Evolutionary conservation across 1,139 yeast genomes (phyloP).

Genomic region (Diutina neorugosa): DNA sequence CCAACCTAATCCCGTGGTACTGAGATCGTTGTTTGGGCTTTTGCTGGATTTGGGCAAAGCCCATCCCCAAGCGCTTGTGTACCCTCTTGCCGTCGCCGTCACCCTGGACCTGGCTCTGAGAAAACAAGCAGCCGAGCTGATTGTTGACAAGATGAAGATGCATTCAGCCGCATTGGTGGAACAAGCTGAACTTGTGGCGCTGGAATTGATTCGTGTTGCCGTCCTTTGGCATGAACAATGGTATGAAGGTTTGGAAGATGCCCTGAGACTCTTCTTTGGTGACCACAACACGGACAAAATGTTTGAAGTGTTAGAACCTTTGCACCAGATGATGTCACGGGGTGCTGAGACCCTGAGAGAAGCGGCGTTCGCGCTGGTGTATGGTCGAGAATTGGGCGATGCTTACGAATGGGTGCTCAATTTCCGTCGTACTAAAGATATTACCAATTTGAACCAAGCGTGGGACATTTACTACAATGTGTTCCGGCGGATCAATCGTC

Average conservation of each 20-base stretch:
- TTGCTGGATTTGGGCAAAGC: conserved; percentile 84
- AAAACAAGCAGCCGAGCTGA: conserved; percentile 83
- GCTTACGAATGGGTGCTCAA: conserved; percentile 91
- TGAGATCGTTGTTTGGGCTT: conserved; percentile 66
- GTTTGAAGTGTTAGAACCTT: conserved; percentile 84
- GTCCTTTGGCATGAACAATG: conserved; percentile 97
- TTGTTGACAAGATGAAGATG: conserved; percentile 82
- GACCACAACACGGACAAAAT: conserved; percentile 91
- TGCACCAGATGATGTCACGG: conserved; percentile 68
- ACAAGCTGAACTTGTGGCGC: conserved; percentile 90
- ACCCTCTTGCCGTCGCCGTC: conserved; percentile 92
- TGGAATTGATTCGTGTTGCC: conserved; percentile 86
- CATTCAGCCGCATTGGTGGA: conserved; percentile 80
- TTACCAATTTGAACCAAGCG: conserved; percentile 85
- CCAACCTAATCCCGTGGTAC: conserved; percentile 82
- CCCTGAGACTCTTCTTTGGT: conserved; percentile 85
- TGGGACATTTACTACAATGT: conserved; percentile 96
- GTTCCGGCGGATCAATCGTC: conserved; percentile 82
- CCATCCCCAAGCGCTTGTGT: conserved; percentile 94
- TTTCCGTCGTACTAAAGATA: conserved; percentile 74
- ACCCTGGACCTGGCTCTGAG: conserved; percentile 86
- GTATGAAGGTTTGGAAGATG: conserved; percentile 97
- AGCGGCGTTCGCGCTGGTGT: conserved; percentile 84
- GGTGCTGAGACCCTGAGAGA: conserved; percentile 94
- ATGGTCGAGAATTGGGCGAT: conserved; percentile 85